These are phyloP conservation scores for Steccherinum ochraceum DNA, from an alignment of 768 basidiomycete species.

Conservation along the genomic window DNA sequence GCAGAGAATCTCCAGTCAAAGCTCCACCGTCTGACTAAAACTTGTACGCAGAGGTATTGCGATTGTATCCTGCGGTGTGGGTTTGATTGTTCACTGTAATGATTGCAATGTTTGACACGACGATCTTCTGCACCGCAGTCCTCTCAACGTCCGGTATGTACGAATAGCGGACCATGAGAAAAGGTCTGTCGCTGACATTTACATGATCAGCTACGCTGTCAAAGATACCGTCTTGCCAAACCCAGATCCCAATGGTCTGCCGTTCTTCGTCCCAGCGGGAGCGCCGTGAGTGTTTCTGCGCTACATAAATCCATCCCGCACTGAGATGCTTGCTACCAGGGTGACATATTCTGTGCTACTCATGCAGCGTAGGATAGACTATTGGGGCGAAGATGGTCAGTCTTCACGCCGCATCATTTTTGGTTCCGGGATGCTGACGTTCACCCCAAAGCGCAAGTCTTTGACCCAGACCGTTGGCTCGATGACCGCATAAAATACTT, in stretches of 20 bases:
- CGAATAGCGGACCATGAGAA: neutral
- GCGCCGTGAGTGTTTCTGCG: too few species aligned
- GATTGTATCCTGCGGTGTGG: slow-evolving; percentile 44
- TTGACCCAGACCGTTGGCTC: slow-evolving; percentile 65
- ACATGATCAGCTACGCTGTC: slow-evolving; percentile 16
- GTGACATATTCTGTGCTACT: slow-evolving; percentile 22
- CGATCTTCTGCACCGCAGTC: too few species aligned
- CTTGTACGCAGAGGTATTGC: slow-evolving; percentile 40
- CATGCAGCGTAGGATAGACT: slow-evolving; percentile 37
- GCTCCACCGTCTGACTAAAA: too few species aligned
- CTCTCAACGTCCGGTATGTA: slow-evolving; percentile 30
- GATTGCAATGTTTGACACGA: too few species aligned
- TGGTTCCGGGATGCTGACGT: slow-evolving; percentile 61
- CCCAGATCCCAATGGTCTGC: slow-evolving; percentile 18
- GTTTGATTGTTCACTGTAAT: too few species aligned
- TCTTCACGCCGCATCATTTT: neutral
- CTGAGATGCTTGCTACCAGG: slow-evolving; percentile 5
- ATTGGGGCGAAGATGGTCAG: slow-evolving; percentile 50
- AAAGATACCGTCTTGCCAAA: slow-evolving; percentile 18
- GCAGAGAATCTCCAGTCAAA: too few species aligned
- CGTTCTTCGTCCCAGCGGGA: slow-evolving; percentile 21
- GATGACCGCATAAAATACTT: slow-evolving; percentile 55
- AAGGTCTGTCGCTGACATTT: neutral
- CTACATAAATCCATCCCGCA: slow-evolving; percentile 26
- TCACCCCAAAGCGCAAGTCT: slow-evolving; percentile 41